A percentile compares a stretch with the other conserved stretches of the same genome.
Conservation (phyloP, 176 grass and related monocot species). For the Aechmea fasciata region DNA sequence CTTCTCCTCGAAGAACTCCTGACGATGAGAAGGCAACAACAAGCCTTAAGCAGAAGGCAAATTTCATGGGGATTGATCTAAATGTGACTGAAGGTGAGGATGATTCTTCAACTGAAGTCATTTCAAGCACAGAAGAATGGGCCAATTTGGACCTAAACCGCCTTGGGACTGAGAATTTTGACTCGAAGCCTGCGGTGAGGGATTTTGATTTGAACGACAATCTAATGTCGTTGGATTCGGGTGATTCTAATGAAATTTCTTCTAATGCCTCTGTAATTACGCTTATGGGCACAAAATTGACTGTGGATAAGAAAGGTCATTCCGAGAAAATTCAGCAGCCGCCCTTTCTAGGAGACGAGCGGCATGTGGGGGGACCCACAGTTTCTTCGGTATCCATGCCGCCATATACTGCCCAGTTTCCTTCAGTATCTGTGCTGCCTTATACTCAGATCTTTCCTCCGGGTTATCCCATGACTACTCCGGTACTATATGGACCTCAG, state of each 20-base stretch:
- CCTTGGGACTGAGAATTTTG: constrained; percentile 16
- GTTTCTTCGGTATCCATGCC: background rate
- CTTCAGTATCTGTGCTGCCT: background rate
- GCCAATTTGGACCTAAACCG: constrained; percentile 26
- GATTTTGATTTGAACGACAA: constrained; percentile 46
- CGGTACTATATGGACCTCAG: background rate
- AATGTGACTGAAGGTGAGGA: constrained; percentile 21
- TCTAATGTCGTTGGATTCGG: background rate
- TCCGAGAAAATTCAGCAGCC: background rate
- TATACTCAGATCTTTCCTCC: background rate
- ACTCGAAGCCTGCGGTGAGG: constrained; percentile 4
- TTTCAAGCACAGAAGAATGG: constrained; percentile 16
- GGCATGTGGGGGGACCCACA: background rate
- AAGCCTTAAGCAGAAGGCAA: constrained; percentile 15
- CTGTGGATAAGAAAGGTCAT: background rate
- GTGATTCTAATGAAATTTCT: background rate
- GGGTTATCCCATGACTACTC: background rate
- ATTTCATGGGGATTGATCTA: constrained; percentile 29
- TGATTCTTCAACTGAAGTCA: constrained; percentile 29
- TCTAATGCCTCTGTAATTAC: background rate
- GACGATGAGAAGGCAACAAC: constrained; percentile 1
- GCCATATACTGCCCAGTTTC: background rate
- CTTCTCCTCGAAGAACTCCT: constrained; percentile 16
- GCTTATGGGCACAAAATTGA: background rate
- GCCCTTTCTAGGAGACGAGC: background rate